phyloP scores from a whole-genome alignment of 352 stramenopile genomes.

The Blastocystis hominis region DNA sequence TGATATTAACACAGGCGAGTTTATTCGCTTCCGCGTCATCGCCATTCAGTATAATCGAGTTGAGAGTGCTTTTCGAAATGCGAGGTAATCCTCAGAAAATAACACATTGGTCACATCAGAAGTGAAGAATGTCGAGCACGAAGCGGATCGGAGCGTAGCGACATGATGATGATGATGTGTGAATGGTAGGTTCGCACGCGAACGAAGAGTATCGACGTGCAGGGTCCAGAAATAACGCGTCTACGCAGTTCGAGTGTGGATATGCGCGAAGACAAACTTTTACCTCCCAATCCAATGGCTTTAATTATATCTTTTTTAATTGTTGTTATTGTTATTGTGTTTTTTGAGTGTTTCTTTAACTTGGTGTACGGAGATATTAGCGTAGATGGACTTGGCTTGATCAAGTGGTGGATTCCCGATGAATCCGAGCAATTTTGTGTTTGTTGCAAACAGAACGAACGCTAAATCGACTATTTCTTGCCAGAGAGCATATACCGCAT shows the following conservation, averaged over 20 bases:
- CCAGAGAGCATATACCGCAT: conserved; percentile 6
- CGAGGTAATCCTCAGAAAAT: background rate
- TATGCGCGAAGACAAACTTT: conserved; percentile 11
- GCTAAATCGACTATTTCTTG: conserved; percentile 48
- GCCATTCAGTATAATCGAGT: conserved; percentile 49
- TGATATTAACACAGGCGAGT: conserved; percentile 12
- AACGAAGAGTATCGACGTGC: conserved; percentile 51
- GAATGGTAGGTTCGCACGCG: background rate
- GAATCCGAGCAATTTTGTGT: conserved; percentile 19
- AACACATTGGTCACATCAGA: conserved; percentile 51
- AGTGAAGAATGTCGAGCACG: conserved; percentile 26
- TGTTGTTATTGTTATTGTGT: background rate
- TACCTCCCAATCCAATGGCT: conserved; percentile 51
- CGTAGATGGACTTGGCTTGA: conserved; percentile 35
- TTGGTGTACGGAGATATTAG: conserved; percentile 39
- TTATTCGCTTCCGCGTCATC: conserved; percentile 41
- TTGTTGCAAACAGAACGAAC: conserved; percentile 4
- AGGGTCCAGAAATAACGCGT: conserved; percentile 43
- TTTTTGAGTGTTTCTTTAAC: background rate
- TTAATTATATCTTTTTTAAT: conserved; percentile 56
- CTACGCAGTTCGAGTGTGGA: conserved; percentile 49
- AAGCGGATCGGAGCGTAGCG: background rate
- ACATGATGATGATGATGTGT: background rate
- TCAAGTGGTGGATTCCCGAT: conserved; percentile 58
- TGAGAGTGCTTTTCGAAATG: background rate